A percentile compares a stretch with the other conserved stretches of the same genome.
phyloP scores from a whole-genome alignment of 345 rosid species.

The Arabidopsis suecica region DNA sequence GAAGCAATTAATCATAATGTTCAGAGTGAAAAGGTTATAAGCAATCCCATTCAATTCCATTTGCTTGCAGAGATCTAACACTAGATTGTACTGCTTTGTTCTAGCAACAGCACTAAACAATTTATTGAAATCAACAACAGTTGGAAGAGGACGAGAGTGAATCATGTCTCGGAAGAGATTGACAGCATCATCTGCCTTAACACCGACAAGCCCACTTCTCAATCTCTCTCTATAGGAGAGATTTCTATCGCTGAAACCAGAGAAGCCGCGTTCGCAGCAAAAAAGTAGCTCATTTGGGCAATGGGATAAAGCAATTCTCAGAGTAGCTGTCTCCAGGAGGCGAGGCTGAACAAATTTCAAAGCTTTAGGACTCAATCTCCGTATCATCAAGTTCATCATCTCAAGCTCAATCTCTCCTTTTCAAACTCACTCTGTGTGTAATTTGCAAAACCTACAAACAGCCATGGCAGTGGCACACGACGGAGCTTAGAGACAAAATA shows the following conservation, averaged over 20 bases:
- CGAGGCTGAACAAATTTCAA: background rate
- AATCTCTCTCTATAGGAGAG: background rate
- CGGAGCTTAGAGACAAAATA: too few species aligned
- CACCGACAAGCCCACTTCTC: background rate
- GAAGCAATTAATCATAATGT: background rate
- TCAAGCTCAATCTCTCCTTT: too few species aligned
- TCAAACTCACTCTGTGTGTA: too few species aligned
- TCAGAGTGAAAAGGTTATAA: background rate
- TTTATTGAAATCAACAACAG: background rate
- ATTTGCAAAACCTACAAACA: too few species aligned
- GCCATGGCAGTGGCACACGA: too few species aligned
- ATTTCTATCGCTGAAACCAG: background rate
- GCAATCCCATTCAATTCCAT: constrained; percentile 4
- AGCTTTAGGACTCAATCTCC: too few species aligned
- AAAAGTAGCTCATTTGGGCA: background rate
- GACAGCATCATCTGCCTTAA: background rate
- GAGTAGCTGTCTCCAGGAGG: background rate
- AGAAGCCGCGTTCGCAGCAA: background rate
- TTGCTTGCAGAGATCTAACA: background rate
- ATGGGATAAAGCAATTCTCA: background rate
- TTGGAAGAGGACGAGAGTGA: background rate
- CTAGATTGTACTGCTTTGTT: background rate
- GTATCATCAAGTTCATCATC: too few species aligned
- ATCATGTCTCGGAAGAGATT: background rate
- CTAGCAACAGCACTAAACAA: background rate